phyloP scores from a whole-genome alignment of 2,329 filamentous ascomycete species.

The Aspergillus pseudotamarii region DNA sequence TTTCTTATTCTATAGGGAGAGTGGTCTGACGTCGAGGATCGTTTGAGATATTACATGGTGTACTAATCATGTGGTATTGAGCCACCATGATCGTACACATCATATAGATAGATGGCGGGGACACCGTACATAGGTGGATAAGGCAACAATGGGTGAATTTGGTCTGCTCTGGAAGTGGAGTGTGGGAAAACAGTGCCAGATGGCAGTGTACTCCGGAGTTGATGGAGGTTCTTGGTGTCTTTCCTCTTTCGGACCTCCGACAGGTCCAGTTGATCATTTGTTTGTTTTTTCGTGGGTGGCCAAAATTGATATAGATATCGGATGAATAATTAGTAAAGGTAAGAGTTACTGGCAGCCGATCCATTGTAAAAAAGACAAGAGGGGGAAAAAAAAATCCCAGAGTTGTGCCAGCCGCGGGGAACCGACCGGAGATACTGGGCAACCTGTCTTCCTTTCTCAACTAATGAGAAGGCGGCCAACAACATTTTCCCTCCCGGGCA shows the following conservation, averaged over 20 bases:
- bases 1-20: background rate
- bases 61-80: conserved; percentile 1
- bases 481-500: conserved; percentile 41
- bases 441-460: background rate
- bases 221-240: background rate
- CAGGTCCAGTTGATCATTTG: background rate
- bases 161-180: background rate
- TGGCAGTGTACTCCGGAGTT: background rate
- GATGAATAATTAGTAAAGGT: background rate
- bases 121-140: background rate
- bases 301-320: background rate
- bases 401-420: conserved; percentile 17
- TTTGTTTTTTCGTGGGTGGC: background rate
- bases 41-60: background rate
- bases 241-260: background rate
- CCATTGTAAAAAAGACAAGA: background rate
- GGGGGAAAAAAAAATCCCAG: background rate
- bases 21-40: conserved; percentile 2
- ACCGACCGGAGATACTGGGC: conserved; percentile 29
- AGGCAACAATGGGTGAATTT: background rate
- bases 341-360: background rate
- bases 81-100: background rate
- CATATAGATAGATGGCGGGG: background rate
- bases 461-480: conserved; percentile 28
- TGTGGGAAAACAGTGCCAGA: background rate